A percentile compares a stretch with the other conserved stretches of the same genome.
Evolutionary conservation across 441 rosid species (phyloP).

Genomic region (Theobroma grandiflorum): DNA sequence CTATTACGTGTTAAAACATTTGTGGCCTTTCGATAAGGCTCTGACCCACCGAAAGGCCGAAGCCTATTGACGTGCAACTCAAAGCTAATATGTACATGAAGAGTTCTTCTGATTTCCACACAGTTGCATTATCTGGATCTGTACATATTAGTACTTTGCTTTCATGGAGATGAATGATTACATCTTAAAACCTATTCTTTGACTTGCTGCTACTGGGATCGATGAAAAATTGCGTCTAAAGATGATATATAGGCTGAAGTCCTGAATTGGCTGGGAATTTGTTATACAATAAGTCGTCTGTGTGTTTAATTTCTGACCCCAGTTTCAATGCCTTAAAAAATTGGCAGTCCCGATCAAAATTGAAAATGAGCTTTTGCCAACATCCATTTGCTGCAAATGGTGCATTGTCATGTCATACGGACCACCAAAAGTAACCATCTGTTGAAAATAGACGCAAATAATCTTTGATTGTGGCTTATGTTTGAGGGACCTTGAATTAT

Average conservation of each 20-base stretch:
- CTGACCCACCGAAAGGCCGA: slow-evolving; percentile 12
- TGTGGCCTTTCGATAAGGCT: slow-evolving; percentile 14
- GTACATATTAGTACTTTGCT: background rate
- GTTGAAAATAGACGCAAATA: background rate
- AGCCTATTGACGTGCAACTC: slow-evolving; percentile 25
- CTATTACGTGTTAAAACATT: slow-evolving; percentile 36
- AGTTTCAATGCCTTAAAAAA: background rate
- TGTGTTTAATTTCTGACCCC: background rate
- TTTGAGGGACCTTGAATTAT: too few relatives aligned
- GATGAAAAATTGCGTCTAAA: background rate
- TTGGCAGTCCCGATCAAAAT: background rate
- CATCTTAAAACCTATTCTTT: background rate
- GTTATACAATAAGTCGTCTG: background rate
- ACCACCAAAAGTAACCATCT: background rate
- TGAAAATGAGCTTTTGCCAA: background rate
- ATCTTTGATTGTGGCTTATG: background rate
- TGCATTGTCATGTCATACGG: background rate
- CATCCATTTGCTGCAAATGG: background rate
- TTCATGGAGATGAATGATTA: background rate
- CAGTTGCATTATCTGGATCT: background rate
- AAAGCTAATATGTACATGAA: background rate
- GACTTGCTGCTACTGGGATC: background rate
- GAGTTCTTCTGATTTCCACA: slow-evolving; percentile 13
- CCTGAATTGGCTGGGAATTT: background rate
- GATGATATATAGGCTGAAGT: background rate